Evolutionary conservation across 192 early-diverging fungal genomes (phyloP), one percentile per base, ranked within the genome.

Genomic region (Coemansia sp.): DNA sequence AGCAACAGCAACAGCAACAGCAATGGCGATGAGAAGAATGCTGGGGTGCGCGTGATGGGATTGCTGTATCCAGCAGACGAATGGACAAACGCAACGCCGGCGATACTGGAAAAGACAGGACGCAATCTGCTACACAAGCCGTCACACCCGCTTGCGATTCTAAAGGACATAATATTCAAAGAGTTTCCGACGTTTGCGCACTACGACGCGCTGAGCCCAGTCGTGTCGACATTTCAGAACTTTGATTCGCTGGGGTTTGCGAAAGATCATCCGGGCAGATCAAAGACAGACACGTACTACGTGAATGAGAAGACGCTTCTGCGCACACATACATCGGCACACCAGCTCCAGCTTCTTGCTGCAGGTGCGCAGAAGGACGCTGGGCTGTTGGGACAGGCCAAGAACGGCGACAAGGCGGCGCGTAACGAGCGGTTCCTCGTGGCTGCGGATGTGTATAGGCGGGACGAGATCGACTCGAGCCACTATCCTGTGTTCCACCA

Each of bases 401-500:
- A 67, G 22, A 84, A 84, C 55, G 43, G 46, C 0, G 38, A 10
- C 8, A 71, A 64, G 16, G 68, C 83, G 16, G 78, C 78, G 0
- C 48, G 41, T 7, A 79, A 84, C 13, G 77, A 87, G 46, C 89
- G 90, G 61, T 87, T 94, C 69, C 83, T 99, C 20, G 87, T 98
- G n/a, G 92, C 92, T n/a, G 97, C 94, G 6, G 97, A 99, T 81
- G 95, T 98, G 8, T 99, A 98, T 79, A 79, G 97, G 12, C 87
- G 95, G 37, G 97, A 99, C 70, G 97, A 99, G 71, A 95, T 99
- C 65, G 95, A 99, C 69, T 85, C 89, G 6, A 91, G 87, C 62
- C 97, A 99, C 70, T 99, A 98, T 75, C 97, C 97, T 0, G 94
- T 94, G 5, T 99, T 99, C 75, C 97, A 99, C 69, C 97, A 99